Conservation (phyloP, 768 basidiomycete species). For the Lactarius tabidus region DNA sequence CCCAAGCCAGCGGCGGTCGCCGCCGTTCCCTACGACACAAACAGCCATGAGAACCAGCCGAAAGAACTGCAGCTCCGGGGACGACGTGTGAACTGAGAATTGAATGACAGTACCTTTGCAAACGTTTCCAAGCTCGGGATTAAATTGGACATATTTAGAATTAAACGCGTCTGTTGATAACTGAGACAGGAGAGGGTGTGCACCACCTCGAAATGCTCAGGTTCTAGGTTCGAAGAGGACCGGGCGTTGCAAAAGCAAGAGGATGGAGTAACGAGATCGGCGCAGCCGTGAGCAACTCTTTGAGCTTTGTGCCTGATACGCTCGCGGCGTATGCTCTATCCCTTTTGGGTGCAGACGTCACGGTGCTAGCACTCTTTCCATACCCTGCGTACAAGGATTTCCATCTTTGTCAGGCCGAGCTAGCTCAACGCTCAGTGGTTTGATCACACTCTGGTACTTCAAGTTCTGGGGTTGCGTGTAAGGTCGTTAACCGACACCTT, state of each 20-base stretch:
- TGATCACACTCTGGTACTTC: too few species aligned
- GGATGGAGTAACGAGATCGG: background rate
- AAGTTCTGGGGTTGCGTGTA: too few species aligned
- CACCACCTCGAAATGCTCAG: background rate
- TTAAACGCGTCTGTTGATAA: background rate
- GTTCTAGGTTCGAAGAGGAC: background rate
- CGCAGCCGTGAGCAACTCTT: background rate
- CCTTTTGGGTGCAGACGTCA: background rate
- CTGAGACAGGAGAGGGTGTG: background rate
- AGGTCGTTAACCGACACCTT: too few species aligned
- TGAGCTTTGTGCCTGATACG: background rate
- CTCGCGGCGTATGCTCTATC: background rate
- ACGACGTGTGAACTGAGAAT: background rate
- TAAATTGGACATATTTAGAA: constrained; percentile 35
- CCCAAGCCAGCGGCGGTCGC: constrained; percentile 37
- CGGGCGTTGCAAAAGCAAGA: background rate
- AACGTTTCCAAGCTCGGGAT: constrained; percentile 43
- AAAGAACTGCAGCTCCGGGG: background rate
- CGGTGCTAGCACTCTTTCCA: too few species aligned
- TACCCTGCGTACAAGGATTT: too few species aligned
- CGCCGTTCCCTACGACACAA: constrained; percentile 32
- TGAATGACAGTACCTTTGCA: constrained; percentile 38
- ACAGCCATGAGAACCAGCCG: background rate
- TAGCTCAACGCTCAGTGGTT: too few species aligned
- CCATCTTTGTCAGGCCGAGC: too few species aligned